Conservation (phyloP, 2,329 filamentous ascomycete genomes). For the Cercospora berteroae region DNA sequence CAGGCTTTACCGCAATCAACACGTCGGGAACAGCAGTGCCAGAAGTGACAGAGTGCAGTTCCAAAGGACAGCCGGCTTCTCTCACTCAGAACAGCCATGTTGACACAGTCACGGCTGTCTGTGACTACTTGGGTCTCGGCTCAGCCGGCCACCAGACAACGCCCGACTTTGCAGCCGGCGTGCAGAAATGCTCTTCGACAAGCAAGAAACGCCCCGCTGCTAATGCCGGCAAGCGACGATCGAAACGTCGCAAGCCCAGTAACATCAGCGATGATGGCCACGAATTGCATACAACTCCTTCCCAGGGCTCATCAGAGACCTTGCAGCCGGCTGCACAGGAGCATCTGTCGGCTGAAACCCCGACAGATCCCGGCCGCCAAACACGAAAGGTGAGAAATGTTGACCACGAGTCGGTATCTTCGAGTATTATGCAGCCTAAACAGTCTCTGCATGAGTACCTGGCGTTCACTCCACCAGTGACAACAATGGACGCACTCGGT, state of each 20-base stretch:
- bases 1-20: conserved; percentile 29
- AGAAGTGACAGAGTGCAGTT: neutral
- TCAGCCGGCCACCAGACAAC: neutral
- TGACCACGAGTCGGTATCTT: neutral
- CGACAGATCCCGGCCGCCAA: neutral
- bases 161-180: conserved; percentile 15
- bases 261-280: neutral
- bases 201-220: conserved; percentile 22
- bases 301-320: neutral
- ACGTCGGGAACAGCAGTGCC: neutral
- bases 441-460: conserved; percentile 7
- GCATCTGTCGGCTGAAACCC: neutral
- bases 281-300: neutral
- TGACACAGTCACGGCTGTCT: conserved; percentile 8
- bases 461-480: conserved; percentile 19
- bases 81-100: neutral
- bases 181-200: conserved; percentile 15
- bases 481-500: conserved; percentile 26
- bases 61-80: neutral
- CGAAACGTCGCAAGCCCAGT: conserved; percentile 22
- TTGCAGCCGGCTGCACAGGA: neutral
- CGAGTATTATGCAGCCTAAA: neutral
- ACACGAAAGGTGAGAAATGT: conserved; percentile 3
- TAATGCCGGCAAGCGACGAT: neutral
- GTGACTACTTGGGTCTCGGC: conserved; percentile 16